A percentile compares a stretch with the other conserved stretches of the same genome.
These are phyloP conservation scores for Ceratobasidium sp. DNA, from an alignment of 1,284 basidiomycete genomes.

Conservation along the genomic window DNA sequence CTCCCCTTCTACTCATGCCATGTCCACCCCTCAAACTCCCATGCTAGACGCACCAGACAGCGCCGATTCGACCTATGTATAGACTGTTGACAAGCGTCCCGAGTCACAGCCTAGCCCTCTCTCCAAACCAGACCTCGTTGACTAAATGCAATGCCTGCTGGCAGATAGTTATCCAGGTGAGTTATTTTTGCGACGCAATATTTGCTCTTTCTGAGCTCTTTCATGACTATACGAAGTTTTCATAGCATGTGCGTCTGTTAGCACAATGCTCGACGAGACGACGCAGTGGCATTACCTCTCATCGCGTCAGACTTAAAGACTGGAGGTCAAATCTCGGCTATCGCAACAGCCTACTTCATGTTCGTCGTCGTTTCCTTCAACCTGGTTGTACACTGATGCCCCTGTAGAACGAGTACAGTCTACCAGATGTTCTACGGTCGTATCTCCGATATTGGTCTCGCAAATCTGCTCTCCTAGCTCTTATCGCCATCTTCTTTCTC, in stretches of 20 bases:
- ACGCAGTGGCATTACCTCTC: conserved; percentile 59
- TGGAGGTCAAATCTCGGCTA: conserved; percentile 58
- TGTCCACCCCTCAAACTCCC: not conserved
- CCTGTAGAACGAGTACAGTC: conserved; percentile 52
- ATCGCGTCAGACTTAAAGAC: conserved; percentile 59
- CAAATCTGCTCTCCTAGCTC: conserved; percentile 58
- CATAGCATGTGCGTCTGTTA: conserved; percentile 19
- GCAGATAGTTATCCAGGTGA: conserved; percentile 26
- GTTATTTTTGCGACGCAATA: conserved; percentile 16
- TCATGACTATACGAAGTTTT: not conserved
- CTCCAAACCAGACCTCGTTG: not conserved
- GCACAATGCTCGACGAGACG: conserved; percentile 51
- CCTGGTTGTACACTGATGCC: not conserved
- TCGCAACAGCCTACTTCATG: conserved; percentile 55
- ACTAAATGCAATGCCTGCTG: conserved; percentile 20
- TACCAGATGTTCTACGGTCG: conserved; percentile 61
- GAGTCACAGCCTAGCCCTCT: not conserved
- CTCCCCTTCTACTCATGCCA: not conserved
- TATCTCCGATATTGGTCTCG: conserved; percentile 62
- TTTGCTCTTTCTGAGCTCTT: not conserved
- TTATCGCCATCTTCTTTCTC: conserved; percentile 58
- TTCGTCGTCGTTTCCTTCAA: not conserved
- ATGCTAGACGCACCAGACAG: not conserved
- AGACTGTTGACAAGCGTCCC: not conserved
- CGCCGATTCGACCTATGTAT: too few species aligned